Base-by-base conservation (phyloP, 768 basidiomycete species). In the Agrocybe praecox region DNA sequence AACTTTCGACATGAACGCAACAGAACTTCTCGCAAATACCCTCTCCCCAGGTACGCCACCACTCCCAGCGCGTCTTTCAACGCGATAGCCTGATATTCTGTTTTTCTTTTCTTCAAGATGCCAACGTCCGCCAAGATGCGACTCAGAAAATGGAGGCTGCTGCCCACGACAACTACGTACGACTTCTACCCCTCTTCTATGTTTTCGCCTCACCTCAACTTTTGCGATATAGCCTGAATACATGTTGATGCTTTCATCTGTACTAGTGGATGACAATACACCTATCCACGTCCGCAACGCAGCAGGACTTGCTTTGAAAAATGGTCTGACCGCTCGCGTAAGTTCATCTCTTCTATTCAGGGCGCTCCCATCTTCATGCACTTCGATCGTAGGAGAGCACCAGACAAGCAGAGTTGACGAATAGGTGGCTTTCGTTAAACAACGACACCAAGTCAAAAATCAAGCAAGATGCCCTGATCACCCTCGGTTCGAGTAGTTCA, bases 271-370 rank as follows among this genome's bases (percentile, higher is more conserved):
- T 63, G 93, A 95, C 69, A 76, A 61, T 44, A 82, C 82, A 6
- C 78, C 82, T 14, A 66, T 87, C 32, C 88, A 94, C 70, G 84
- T 96, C 51, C 83, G 97, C 63, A 96, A 92, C 68, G 95, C 96
- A n/a, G 96, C 97, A 21, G 95, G 94, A 70, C 81, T 99, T 50
- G 96, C 96, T 18, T 79, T 99, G 74, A 99, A 98, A 84, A 99
- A 99, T 73, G 85, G 94, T 58, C 75, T 99, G 56, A 84, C 89
- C 32, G 94, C 96, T 58, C 81, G 93, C 66, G 96, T 98, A 78
- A 74, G 92, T 77, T 65, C 61, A 65, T 54, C 12, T 52, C 44
- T 54, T 57, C 58, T 51, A 50, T 61, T 65, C 62, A 58, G 65
- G 61, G 11, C 19, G 53, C 46, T 53, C 36, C 32, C 36, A 56